Conservation (phyloP, 371 early-diverging fungal genomes). For the Syncephalastrum sp. region DNA sequence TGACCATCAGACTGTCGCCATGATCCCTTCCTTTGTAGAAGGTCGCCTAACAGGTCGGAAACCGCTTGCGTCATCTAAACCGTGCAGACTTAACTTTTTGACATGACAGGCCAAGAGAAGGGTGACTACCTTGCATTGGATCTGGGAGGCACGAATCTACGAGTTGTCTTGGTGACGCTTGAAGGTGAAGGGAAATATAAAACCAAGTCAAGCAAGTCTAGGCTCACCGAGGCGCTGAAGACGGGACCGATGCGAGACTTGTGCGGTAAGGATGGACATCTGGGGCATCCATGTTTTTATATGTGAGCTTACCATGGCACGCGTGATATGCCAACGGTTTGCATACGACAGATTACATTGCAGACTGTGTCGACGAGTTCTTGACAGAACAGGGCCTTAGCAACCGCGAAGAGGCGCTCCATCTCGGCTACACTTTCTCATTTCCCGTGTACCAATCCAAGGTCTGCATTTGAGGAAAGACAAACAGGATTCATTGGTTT, state of each 20-base stretch:
- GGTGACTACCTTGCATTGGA: conserved; percentile 91
- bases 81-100: neutral
- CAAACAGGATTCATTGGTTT: conserved; percentile 8
- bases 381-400: conserved; percentile 58
- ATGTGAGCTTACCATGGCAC: neutral
- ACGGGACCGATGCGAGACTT: conserved; percentile 52
- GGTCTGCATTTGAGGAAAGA: conserved; percentile 19
- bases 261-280: conserved; percentile 28
- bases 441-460: conserved; percentile 88
- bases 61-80: neutral
- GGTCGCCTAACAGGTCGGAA: conserved; percentile 47
- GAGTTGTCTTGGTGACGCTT: conserved; percentile 86
- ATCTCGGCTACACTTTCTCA: conserved; percentile 94
- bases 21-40: conserved; percentile 80
- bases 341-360: conserved; percentile 71
- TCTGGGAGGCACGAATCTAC: conserved; percentile 93
- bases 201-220: conserved; percentile 75
- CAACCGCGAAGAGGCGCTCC: conserved; percentile 37
- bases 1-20: conserved; percentile 66
- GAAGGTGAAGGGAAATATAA: conserved; percentile 69
- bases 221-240: conserved; percentile 81
- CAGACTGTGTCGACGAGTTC: conserved; percentile 82
- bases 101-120: conserved; percentile 62
- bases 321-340: conserved; percentile 8
- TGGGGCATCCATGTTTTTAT: neutral